Conservation (phyloP, 2,329 filamentous ascomycete species). For the Cladosporium sp. region DNA sequence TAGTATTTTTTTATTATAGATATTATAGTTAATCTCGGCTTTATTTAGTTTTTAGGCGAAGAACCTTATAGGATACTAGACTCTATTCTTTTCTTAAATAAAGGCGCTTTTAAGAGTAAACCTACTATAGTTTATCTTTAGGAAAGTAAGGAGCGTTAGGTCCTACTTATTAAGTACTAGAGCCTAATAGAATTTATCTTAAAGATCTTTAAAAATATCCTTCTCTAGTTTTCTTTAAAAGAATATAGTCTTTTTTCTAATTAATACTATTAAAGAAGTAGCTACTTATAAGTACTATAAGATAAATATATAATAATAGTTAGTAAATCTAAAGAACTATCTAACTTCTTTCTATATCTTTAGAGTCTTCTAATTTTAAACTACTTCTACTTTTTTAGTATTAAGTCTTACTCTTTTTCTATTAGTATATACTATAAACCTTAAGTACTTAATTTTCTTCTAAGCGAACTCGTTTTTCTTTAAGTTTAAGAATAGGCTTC, state of each 20-base stretch:
- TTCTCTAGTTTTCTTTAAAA: conserved; percentile 9
- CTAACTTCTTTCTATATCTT: too few species aligned
- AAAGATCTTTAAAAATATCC: conserved; percentile 7
- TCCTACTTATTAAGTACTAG: conserved; percentile 15
- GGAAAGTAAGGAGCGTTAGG: conserved; percentile 14
- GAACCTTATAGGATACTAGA: too few species aligned
- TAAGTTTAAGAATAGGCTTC: too few species aligned
- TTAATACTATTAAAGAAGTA: conserved; percentile 13
- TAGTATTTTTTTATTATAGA: too few species aligned
- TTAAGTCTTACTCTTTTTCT: conserved; percentile 16
- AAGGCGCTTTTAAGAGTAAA: conserved; percentile 10
- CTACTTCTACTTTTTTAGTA: background rate
- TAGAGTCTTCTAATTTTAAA: too few species aligned
- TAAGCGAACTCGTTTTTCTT: background rate
- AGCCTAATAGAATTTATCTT: conserved; percentile 14
- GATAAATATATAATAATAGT: conserved; percentile 25
- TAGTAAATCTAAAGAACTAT: conserved; percentile 21
- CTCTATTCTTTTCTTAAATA: background rate
- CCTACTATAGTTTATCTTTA: conserved; percentile 16
- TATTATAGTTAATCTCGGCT: too few species aligned
- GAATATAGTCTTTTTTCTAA: conserved; percentile 11
- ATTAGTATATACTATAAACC: conserved; percentile 9
- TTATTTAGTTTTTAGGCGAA: too few species aligned
- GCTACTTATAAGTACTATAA: conserved; percentile 15
- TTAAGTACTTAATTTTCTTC: background rate